Evolutionary conservation across 129 eudicot species (phyloP), one percentile per base, ranked within the genome.

Genomic region (Helichrysum umbraculigerum): DNA sequence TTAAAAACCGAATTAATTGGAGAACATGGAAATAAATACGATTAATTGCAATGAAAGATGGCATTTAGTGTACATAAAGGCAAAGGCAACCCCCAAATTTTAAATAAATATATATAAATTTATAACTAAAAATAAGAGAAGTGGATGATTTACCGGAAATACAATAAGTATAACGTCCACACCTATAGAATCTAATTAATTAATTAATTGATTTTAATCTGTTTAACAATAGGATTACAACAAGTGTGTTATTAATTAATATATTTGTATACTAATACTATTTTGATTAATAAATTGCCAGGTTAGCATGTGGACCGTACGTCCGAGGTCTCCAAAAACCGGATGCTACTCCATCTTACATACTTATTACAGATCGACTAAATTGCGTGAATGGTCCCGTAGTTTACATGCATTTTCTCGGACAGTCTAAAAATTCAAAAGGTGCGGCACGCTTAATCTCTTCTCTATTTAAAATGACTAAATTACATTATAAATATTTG

Each of bases 21-120:
- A 74, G 83, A 80, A 80, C 83, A 80, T 80, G 83, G 83, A 80
- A 74, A 74, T 80, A 74, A 80, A 80, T 80, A 68, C 79, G 83
- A 80, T 80, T 80, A 80, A 80, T 80, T 80, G 83, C 79, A 74
- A 67, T 16, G 79, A 80, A 73, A 74, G 83, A 80, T 67, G 75
- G 79, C 83, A 74, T 80, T 80, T 80, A 80, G 79, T 80, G 28
- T 74, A 80, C 83, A 80, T 80, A 74, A 80, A 80, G 83, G 83
- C 75, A 80, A 58, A 74, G 70, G 79, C 83, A 74, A 74, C 83
- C 74, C 79, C 65, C 41, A 58, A 80, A 58, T 5, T 41, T 67
- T 67, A 80, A 80, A 67, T 58, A 66, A 41, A 66, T 34, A 41
- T 39, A 34, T 63, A 71, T 33, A 71, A 29, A 2, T 2, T 7